Percentiles rank a stretch among this genome's conserved stretches.
These are phyloP conservation scores for Bruguiera hainesii DNA, from an alignment of 441 rosid species.

Conservation along the genomic window DNA sequence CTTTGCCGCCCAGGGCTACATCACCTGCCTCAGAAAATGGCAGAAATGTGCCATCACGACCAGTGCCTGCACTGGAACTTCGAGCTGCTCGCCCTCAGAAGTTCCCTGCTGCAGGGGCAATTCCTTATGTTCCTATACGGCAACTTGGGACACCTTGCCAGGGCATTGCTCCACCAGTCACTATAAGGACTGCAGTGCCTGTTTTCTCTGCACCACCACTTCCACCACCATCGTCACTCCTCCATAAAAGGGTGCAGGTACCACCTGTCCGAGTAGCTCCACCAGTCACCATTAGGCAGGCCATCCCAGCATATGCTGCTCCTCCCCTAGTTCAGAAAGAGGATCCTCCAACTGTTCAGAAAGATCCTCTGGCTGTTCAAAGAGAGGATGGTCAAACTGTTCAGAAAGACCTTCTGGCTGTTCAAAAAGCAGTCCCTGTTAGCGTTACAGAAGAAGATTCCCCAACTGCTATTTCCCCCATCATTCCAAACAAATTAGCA, in stretches of 20 bases:
- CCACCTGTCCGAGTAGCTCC: slow-evolving; percentile 52
- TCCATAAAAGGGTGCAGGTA: slow-evolving; percentile 42
- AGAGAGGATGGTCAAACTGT: slow-evolving; percentile 9
- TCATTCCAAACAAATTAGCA: slow-evolving; percentile 7
- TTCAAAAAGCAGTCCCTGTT: slow-evolving; percentile 14
- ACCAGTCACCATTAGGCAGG: slow-evolving; percentile 76
- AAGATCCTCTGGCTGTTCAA: slow-evolving; percentile 18
- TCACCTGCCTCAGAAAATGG: slow-evolving; percentile 25
- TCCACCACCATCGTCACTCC: slow-evolving; percentile 40
- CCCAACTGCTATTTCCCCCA: slow-evolving; percentile 19
- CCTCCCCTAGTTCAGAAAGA: slow-evolving; percentile 41
- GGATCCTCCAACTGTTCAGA: slow-evolving; percentile 29
- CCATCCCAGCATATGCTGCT: slow-evolving; percentile 61
- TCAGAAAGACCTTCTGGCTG: slow-evolving; percentile 7
- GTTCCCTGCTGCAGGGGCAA: slow-evolving; percentile 74
- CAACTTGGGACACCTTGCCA: slow-evolving; percentile 57
- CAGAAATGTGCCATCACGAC: slow-evolving; percentile 21
- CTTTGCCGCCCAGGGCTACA: slow-evolving; percentile 23
- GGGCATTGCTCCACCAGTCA: slow-evolving; percentile 87
- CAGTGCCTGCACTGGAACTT: slow-evolving; percentile 38
- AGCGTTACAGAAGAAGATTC: slow-evolving; percentile 25
- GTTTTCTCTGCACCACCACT: slow-evolving; percentile 84
- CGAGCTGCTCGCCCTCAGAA: slow-evolving; percentile 46
- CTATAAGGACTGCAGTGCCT: slow-evolving; percentile 70
- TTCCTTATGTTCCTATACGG: slow-evolving; percentile 77